Evolutionary conservation across 768 basidiomycete species (phyloP), one percentile per base, ranked within the genome.

Genomic region (Paxillus involutus): DNA sequence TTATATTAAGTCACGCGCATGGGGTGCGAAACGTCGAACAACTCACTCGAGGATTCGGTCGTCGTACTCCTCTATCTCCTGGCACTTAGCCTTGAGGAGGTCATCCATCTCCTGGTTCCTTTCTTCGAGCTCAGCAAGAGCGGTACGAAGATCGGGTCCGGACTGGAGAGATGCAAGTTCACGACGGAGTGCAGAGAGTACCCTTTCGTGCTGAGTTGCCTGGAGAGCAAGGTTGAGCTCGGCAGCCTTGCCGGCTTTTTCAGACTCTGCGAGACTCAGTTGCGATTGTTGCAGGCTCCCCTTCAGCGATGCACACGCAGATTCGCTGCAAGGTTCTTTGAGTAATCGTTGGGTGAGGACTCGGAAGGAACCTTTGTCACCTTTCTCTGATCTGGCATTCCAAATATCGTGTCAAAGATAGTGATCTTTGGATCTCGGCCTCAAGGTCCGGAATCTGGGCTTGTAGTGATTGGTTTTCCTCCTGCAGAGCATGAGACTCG

Each of bases 1-100:
- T 50, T 44, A 52, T 36, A 14, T 10, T 51, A 41, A 43, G 40
- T 36, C 26, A 45, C 33, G 39, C 35, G 41, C 49, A 26, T 60
- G 46, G 47, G 46, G 39, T 47, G 52, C 16, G 14, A 52, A 56
- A 19, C 16, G 21, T 9, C n/a, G 42, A 26, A 37, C 10, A 29
- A 58, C 57, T 60, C 71, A 92, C 90, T 86, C 87, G 55, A 92
- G 81, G 48, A 84, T 82, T 35, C 82, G 82, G 63, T 93, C 91
- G 61, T 93, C 90, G 52, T 92, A 89, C 61, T 87, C 88, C 64
- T 92, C 90, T 52, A 92, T 89, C 71, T 92, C 90, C 13, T 76
- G 68, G 55, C 85, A 88, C 68, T 91, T 92, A 41, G 70, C 74
- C 52, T 77, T 77, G 42, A 92, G 71, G 42, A 89, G 72, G 43